Evolutionary conservation across 306 rosid genomes (phyloP).

Genomic region (Medicago arabica): DNA sequence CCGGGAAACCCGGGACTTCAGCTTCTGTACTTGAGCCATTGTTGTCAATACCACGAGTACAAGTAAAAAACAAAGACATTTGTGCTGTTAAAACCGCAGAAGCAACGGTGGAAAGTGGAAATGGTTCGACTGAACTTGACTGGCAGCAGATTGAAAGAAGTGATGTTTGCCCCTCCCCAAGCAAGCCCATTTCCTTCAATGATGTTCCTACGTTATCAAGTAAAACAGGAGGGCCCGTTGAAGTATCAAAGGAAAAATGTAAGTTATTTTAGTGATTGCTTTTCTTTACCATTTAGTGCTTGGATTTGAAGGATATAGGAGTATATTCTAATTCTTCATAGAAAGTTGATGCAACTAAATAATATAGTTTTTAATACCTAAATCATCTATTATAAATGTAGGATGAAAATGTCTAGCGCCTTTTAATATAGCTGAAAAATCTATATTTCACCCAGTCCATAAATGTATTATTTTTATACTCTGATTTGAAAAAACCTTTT

Average conservation of each 20-base stretch:
- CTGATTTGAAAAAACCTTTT: slow-evolving; percentile 32
- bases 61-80: slow-evolving; percentile 39
- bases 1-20: slow-evolving; percentile 50
- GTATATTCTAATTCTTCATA: slow-evolving; percentile 3
- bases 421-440: slow-evolving; percentile 8
- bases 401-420: background rate
- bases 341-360: slow-evolving; percentile 37
- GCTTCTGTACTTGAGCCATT: slow-evolving; percentile 47
- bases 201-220: slow-evolving; percentile 45
- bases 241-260: slow-evolving; percentile 62
- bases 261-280: slow-evolving; percentile 50
- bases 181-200: slow-evolving; percentile 43
- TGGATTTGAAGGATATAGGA: slow-evolving; percentile 21
- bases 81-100: slow-evolving; percentile 46
- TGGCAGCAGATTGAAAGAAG: slow-evolving; percentile 55
- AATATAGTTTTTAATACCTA: slow-evolving; percentile 29
- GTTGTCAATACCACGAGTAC: slow-evolving; percentile 42
- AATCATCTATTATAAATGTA: slow-evolving; percentile 9
- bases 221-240: slow-evolving; percentile 42
- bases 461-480: slow-evolving; percentile 23
- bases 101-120: slow-evolving; percentile 39
- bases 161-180: slow-evolving; percentile 34
- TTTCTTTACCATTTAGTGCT: slow-evolving; percentile 6
- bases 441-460: background rate
- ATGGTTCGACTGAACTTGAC: slow-evolving; percentile 55